Conservation (phyloP, 306 rosid species). For the Echinosophora koreensis region DNA sequence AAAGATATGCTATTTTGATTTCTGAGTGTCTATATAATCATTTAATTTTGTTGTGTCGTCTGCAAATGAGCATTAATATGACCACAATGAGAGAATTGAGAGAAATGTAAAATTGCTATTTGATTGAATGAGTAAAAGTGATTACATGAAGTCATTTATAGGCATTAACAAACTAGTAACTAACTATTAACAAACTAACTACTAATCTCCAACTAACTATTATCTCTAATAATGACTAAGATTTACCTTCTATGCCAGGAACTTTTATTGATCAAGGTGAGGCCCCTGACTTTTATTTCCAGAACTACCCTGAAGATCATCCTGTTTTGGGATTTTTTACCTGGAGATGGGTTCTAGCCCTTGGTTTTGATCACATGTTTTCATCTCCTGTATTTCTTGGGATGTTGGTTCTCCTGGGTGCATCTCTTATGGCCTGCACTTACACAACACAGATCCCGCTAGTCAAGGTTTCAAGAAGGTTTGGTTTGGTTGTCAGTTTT, state of each 20-base stretch:
- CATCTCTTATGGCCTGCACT: conserved; percentile 95
- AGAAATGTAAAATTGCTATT: too few relatives aligned
- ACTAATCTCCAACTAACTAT: too few relatives aligned
- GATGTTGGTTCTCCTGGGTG: conserved; percentile 74
- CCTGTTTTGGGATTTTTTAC: conserved; percentile 87
- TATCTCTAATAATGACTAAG: background rate
- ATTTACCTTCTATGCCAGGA: conserved; percentile 61
- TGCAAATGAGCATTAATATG: conserved; percentile 32
- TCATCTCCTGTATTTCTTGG: conserved; percentile 81
- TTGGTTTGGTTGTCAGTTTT: conserved; percentile 39
- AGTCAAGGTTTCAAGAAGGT: conserved; percentile 93
- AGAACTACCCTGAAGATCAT: conserved; percentile 81
- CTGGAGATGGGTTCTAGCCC: conserved; percentile 95
- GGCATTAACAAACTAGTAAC: too few relatives aligned
- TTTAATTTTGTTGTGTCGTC: conserved; percentile 21
- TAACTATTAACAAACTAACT: too few relatives aligned
- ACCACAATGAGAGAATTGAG: background rate
- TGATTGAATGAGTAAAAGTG: too few relatives aligned
- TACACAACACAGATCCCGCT: conserved; percentile 95
- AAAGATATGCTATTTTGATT: conserved; percentile 40
- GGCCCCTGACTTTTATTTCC: conserved; percentile 78
- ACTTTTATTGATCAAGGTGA: conserved; percentile 93
- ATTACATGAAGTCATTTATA: too few relatives aligned
- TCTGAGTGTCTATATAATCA: conserved; percentile 20
- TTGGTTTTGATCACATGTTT: conserved; percentile 96